These are phyloP conservation scores for Datisca glomerata DNA, from an alignment of 306 rosid species.

Conservation along the genomic window DNA sequence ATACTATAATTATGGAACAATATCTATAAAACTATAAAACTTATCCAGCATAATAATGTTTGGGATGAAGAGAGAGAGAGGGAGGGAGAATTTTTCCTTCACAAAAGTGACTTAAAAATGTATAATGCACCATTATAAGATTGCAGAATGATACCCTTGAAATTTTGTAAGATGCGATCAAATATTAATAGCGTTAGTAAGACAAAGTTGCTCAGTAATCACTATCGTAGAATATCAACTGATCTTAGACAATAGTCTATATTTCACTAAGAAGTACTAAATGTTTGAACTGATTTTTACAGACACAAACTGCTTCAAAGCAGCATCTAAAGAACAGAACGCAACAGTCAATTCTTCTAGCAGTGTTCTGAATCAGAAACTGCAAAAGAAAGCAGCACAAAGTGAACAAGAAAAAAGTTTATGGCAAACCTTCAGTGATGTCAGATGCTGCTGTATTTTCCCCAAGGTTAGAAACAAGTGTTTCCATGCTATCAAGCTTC, in stretches of 20 bases:
- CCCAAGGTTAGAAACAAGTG: constrained; percentile 21
- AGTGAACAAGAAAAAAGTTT: constrained; percentile 3
- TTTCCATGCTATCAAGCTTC: constrained; percentile 36
- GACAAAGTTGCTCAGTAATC: background rate
- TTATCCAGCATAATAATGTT: too few relatives aligned
- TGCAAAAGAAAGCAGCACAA: too few relatives aligned
- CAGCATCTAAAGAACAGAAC: background rate
- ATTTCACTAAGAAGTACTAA: background rate
- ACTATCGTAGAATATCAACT: background rate
- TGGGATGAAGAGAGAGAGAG: too few relatives aligned
- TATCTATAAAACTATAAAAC: too few relatives aligned
- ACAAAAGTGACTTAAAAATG: background rate
- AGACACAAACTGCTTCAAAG: background rate
- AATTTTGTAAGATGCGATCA: too few relatives aligned
- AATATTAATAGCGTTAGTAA: too few relatives aligned
- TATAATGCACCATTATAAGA: too few relatives aligned
- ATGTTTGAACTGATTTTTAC: background rate
- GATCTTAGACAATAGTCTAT: background rate
- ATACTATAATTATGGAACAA: constrained; percentile 9
- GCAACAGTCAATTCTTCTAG: too few relatives aligned
- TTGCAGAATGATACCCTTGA: too few relatives aligned
- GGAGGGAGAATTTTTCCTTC: background rate
- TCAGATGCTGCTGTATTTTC: constrained; percentile 35
- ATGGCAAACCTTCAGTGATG: constrained; percentile 40
- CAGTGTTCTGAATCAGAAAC: too few relatives aligned